Conservation (phyloP, 495 filamentous ascomycete species). For the Penicillium coffeae region DNA sequence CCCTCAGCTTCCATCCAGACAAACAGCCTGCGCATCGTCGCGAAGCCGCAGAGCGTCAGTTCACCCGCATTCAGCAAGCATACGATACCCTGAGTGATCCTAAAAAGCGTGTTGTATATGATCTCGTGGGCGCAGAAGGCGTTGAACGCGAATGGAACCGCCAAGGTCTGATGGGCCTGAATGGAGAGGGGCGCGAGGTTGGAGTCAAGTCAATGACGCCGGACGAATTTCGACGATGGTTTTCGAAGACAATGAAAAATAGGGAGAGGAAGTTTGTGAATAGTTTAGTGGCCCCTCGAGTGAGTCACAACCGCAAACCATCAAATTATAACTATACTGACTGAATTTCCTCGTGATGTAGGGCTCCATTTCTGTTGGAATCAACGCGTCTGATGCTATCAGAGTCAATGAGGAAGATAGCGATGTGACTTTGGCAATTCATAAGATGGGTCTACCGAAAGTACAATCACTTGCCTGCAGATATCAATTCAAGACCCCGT, state of each 20-base stretch:
- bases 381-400: conserved; percentile 41
- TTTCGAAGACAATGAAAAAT: conserved; percentile 44
- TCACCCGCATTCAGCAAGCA: conserved; percentile 47
- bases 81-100: conserved; percentile 55
- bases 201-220: conserved; percentile 43
- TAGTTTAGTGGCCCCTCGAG: conserved; percentile 40
- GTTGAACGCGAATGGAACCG: conserved; percentile 40
- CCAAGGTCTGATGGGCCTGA: conserved; percentile 32
- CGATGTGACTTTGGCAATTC: conserved; percentile 30
- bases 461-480: conserved; percentile 24
- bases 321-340: not conserved
- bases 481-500: conserved; percentile 35
- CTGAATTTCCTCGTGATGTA: conserved; percentile 10
- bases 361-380: conserved; percentile 34
- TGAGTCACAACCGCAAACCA: conserved; percentile 20
- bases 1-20: conserved; percentile 57
- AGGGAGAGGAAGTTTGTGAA: conserved; percentile 40
- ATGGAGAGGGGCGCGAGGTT: conserved; percentile 30
- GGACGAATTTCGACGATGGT: conserved; percentile 48
- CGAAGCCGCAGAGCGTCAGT: conserved; percentile 45
- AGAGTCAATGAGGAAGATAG: conserved; percentile 26
- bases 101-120: conserved; percentile 54
- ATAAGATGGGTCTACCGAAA: conserved; percentile 11
- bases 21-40: conserved; percentile 49
- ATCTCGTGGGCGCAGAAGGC: conserved; percentile 45